A percentile compares a stretch with the other conserved stretches of the same genome.
Conservation (phyloP, 148 eudicot genomes). For the Beta vulgaris region DNA sequence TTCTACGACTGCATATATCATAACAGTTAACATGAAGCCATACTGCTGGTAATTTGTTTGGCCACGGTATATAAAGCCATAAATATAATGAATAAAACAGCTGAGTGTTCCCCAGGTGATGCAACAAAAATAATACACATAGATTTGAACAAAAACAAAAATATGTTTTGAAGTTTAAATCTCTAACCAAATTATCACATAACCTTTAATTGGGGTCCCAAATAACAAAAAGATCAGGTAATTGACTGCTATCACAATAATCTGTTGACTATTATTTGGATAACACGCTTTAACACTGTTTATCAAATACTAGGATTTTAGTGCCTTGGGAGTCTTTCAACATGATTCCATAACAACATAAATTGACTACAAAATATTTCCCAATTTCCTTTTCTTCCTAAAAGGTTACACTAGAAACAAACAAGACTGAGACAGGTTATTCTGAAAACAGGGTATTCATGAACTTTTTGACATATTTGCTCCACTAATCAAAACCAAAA, state of each 20-base stretch:
- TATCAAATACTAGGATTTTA: background rate
- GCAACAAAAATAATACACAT: background rate
- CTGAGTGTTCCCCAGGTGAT: background rate
- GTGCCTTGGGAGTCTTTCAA: no score
- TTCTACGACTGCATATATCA: no score
- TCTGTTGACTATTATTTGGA: background rate
- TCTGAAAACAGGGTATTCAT: background rate
- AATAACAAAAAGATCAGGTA: background rate
- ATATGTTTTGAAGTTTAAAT: background rate
- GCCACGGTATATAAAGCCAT: background rate
- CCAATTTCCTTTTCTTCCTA: background rate
- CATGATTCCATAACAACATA: no score
- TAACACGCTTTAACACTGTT: background rate
- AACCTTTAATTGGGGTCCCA: background rate
- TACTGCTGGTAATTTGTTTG: no score
- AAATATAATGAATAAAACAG: background rate
- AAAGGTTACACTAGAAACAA: background rate
- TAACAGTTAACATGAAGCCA: no score
- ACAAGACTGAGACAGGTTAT: background rate
- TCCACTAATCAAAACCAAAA: background rate
- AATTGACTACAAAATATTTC: background rate
- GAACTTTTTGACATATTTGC: background rate
- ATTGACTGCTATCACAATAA: constrained; percentile 2
- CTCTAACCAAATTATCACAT: background rate
- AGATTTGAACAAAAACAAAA: background rate